phyloP scores from a whole-genome alignment of 768 basidiomycete genomes.

The Scleroderma citrinum region DNA sequence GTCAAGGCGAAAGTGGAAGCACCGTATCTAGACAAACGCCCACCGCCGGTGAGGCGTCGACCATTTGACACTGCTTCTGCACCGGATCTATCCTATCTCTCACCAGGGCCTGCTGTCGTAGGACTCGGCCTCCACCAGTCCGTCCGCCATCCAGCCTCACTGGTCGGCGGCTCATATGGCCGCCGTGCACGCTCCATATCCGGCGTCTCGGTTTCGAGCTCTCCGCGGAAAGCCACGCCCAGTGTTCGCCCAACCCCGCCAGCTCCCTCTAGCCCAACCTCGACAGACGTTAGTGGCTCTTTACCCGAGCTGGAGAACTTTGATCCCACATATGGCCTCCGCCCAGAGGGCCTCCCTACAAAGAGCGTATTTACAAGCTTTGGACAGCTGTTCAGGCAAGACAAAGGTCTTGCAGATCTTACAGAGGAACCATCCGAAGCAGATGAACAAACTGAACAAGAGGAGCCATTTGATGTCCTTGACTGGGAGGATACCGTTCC shows the following conservation, averaged over 20 bases:
- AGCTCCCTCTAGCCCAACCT: conserved; percentile 15
- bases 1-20: conserved; percentile 89
- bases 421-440: conserved; percentile 52
- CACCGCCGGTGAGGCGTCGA: conserved; percentile 30
- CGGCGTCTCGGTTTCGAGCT: conserved; percentile 35
- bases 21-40: conserved; percentile 68
- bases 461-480: conserved; percentile 51
- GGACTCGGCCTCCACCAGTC: conserved; percentile 18
- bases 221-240: conserved; percentile 20
- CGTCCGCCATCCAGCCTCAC: conserved; percentile 19
- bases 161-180: conserved; percentile 11
- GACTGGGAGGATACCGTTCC: conserved; percentile 65
- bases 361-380: conserved; percentile 81
- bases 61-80: conserved; percentile 35
- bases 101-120: conserved; percentile 9
- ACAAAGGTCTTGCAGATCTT: conserved; percentile 74
- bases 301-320: conserved; percentile 67
- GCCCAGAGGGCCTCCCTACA: conserved; percentile 83
- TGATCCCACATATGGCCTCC: conserved; percentile 93
- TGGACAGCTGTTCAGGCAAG: conserved; percentile 61
- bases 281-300: conserved; percentile 21
- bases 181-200: conserved; percentile 38
- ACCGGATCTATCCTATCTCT: conserved; percentile 33
- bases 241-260: conserved; percentile 16
- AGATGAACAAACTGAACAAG: conserved; percentile 32